Conservation (phyloP, 179 eudicot genomes). For the Beta lomatogona region DNA sequence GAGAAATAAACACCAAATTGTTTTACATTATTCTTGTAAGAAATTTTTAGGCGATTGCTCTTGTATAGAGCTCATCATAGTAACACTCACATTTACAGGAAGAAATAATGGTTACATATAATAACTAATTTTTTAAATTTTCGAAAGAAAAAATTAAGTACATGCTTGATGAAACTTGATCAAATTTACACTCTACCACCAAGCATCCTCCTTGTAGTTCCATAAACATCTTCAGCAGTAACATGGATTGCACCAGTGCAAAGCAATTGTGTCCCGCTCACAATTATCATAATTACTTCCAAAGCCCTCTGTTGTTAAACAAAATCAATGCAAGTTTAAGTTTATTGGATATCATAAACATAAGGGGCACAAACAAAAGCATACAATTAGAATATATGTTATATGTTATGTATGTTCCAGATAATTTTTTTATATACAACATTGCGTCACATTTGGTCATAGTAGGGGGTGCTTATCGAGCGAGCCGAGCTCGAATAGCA, state of each 20-base stretch:
- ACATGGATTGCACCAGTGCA: conserved; percentile 63
- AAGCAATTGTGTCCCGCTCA: conserved; percentile 69
- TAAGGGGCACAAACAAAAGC: too few species aligned
- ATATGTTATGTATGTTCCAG: too few species aligned
- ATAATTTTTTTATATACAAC: too few species aligned
- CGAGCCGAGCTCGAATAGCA: too few species aligned
- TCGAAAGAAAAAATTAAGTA: too few species aligned
- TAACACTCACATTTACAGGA: background rate
- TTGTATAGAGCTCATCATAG: too few species aligned
- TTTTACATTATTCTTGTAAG: too few species aligned
- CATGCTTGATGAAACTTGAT: background rate
- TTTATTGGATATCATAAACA: background rate
- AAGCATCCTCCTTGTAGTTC: conserved; percentile 17
- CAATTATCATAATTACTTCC: conserved; percentile 51
- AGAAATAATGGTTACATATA: background rate
- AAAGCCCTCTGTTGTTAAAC: conserved; percentile 32
- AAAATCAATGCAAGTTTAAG: background rate
- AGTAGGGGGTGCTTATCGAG: too few species aligned
- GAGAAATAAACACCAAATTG: too few species aligned
- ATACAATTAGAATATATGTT: background rate
- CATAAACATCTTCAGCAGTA: conserved; percentile 35
- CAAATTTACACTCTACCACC: conserved; percentile 38
- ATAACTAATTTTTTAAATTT: background rate
- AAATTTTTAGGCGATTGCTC: too few species aligned
- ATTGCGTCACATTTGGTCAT: too few species aligned